Evolutionary conservation across 225 moss, liverwort and hornwort species (phyloP).

Genomic region (Asterella californica): DNA sequence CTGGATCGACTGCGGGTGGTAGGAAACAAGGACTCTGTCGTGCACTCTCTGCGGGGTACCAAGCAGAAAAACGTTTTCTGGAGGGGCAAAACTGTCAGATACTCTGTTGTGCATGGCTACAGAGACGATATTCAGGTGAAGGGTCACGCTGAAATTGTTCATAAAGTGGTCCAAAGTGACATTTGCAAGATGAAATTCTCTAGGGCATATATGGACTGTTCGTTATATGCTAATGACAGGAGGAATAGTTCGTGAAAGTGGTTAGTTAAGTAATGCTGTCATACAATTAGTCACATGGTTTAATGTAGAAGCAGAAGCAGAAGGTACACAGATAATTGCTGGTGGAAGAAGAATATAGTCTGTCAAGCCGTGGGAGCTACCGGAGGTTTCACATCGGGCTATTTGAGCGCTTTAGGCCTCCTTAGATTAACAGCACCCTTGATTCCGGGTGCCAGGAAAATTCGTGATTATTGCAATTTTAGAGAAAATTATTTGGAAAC

Average conservation of each 20-base stretch:
- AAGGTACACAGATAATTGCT: neutral
- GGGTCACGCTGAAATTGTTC: conserved; percentile 1
- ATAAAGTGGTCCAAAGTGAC: conserved; percentile 10
- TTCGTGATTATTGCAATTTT: neutral
- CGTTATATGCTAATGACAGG: neutral
- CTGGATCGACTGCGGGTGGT: conserved; percentile 23
- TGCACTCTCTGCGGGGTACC: conserved; percentile 27
- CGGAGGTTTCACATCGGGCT: neutral
- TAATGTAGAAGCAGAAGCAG: neutral
- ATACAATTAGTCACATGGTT: neutral
- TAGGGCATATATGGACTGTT: conserved; percentile 20
- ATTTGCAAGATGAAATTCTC: conserved; percentile 23
- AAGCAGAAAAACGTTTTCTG: conserved; percentile 27
- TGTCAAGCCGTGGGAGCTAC: neutral
- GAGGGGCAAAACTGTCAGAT: conserved; percentile 15
- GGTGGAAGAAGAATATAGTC: neutral
- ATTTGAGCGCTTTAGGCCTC: neutral
- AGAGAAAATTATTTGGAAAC: neutral
- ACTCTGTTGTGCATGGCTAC: conserved; percentile 26
- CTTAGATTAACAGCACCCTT: neutral
- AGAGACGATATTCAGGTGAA: conserved; percentile 17
- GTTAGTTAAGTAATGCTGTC: neutral
- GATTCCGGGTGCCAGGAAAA: conserved; percentile 9
- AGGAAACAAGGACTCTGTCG: conserved; percentile 25
- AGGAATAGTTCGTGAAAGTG: conserved; percentile 16